Evolutionary conservation across 2,329 filamentous ascomycete species (phyloP).

Genomic region (Cyphellophora europaea): DNA sequence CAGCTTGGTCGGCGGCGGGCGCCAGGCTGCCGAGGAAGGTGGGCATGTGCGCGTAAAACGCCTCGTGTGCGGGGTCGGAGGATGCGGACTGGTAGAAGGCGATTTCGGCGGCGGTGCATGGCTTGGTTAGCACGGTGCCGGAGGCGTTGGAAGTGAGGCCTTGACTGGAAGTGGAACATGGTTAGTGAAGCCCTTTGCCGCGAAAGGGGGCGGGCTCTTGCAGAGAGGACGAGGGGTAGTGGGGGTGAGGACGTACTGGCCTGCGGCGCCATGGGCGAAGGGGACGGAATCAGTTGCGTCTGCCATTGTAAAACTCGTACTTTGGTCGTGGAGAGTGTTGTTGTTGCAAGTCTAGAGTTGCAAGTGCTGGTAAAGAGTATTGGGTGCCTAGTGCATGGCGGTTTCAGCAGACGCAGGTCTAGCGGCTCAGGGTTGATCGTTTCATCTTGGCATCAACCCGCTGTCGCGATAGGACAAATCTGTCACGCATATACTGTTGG

Average conservation of each 20-base stretch:
- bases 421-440: too few relatives aligned
- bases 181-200: slow-evolving; percentile 7
- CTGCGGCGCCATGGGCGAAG: slow-evolving; percentile 36
- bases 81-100: slow-evolving; percentile 73
- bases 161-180: slow-evolving; percentile 50
- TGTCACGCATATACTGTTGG: too few relatives aligned
- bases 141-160: slow-evolving; percentile 78
- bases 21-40: slow-evolving; percentile 68
- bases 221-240: slow-evolving; percentile 1
- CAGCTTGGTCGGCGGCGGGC: not conserved
- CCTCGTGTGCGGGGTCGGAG: slow-evolving; percentile 47
- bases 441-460: too few relatives aligned
- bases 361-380: too few relatives aligned
- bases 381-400: too few relatives aligned
- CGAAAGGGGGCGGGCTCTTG: slow-evolving; percentile 4
- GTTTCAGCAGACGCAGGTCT: too few relatives aligned
- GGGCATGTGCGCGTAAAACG: slow-evolving; percentile 74
- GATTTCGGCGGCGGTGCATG: slow-evolving; percentile 77
- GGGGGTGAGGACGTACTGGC: slow-evolving; percentile 34
- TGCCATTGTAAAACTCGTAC: not conserved
- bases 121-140: slow-evolving; percentile 86
- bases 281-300: slow-evolving; percentile 23
- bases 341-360: too few relatives aligned
- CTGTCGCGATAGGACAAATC: too few relatives aligned
- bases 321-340: too few relatives aligned